These are phyloP conservation scores for Paramyrothecium sp. DNA, from an alignment of 2,329 filamentous ascomycete species.

Conservation along the genomic window DNA sequence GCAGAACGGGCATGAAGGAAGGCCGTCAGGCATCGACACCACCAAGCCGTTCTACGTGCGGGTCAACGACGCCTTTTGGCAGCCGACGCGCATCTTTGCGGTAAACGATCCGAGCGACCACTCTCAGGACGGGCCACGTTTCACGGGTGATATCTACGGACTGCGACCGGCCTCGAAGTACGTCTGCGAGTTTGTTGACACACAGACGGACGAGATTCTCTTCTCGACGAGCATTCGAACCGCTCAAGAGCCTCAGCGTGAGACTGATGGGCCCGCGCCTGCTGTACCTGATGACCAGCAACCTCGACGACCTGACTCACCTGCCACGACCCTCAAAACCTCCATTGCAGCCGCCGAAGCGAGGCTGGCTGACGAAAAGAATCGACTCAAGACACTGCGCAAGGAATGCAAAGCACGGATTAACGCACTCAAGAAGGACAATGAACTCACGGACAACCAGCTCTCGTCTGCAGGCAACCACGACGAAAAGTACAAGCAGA, in stretches of 20 bases:
- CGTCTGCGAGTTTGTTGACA: constrained; percentile 74
- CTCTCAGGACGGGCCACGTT: constrained; percentile 48
- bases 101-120: constrained; percentile 32
- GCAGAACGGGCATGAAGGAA: constrained; percentile 27
- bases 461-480: constrained; percentile 68
- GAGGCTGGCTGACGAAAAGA: constrained; percentile 68
- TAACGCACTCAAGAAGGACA: constrained; percentile 68
- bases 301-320: constrained; percentile 70
- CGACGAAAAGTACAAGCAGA: constrained; percentile 74
- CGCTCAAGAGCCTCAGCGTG: constrained; percentile 40
- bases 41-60: constrained; percentile 77
- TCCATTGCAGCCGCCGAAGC: constrained; percentile 72
- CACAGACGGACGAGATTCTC: constrained; percentile 61
- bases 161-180: constrained; percentile 73
- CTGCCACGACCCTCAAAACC: constrained; percentile 72
- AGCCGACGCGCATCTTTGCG: constrained; percentile 68
- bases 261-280: constrained; percentile 25
- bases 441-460: constrained; percentile 65
- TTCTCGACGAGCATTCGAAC: constrained; percentile 74
- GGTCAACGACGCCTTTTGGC: constrained; percentile 78
- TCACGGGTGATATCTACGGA: constrained; percentile 70
- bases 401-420: constrained; percentile 73
- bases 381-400: constrained; percentile 66
- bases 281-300: constrained; percentile 48
- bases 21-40: constrained; percentile 56